These are phyloP conservation scores for Symbiodinium natans DNA, from an alignment of 73 alveolate genomes.

Conservation along the genomic window DNA sequence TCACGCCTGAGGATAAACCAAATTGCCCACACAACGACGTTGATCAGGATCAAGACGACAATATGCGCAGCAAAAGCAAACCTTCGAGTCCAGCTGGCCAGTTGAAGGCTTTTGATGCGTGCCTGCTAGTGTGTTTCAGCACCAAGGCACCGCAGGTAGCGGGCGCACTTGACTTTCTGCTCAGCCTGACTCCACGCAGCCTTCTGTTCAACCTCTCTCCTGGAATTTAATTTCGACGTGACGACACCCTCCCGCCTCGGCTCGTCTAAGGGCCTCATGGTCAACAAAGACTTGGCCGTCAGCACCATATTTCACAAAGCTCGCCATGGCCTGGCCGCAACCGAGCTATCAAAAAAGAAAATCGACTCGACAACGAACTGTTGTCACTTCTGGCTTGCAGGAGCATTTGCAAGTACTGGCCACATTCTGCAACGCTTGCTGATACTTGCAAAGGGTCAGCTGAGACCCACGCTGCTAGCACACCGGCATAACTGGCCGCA, in stretches of 20 bases:
- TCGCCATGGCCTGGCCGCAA: background rate
- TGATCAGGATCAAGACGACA: conserved; percentile 33
- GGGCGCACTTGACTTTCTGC: conserved; percentile 59
- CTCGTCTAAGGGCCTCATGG: conserved; percentile 29
- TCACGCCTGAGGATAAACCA: conserved; percentile 50
- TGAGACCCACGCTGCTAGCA: no score
- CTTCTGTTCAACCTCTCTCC: no score
- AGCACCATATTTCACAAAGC: background rate
- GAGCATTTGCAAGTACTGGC: no score
- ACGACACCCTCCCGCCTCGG: conserved; percentile 6
- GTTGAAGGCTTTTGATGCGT: no score
- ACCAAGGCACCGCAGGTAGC: conserved; percentile 36
- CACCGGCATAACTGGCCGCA: no score
- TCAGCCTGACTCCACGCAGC: conserved; percentile 29
- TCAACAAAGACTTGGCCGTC: background rate
- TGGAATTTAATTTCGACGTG: background rate
- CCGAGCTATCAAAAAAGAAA: no score
- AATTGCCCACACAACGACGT: conserved; percentile 76
- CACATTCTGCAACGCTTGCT: no score
- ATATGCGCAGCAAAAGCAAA: conserved; percentile 73
- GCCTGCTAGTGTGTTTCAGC: no score
- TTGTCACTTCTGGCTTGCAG: no score
- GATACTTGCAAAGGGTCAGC: no score
- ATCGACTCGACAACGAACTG: no score
- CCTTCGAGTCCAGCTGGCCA: no score